A percentile compares a stretch with the other conserved stretches of the same genome.
Evolutionary conservation across 2,329 filamentous ascomycete species (phyloP).

Genomic region (Fusarium duplospermum): DNA sequence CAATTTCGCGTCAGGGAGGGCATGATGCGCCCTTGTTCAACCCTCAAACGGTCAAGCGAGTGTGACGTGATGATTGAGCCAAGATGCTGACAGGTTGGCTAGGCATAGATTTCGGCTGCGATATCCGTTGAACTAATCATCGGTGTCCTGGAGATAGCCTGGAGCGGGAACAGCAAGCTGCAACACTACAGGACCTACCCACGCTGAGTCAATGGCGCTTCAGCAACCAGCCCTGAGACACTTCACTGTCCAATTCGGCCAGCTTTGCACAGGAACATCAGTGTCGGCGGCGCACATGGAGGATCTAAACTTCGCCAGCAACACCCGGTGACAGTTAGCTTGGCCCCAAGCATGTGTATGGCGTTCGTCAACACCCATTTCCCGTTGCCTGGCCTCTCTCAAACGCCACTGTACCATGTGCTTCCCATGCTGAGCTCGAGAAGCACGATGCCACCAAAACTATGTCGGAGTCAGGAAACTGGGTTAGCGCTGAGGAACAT

Average conservation of each 20-base stretch:
- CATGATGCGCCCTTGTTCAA: slow-evolving; percentile 12
- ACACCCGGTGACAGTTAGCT: not conserved
- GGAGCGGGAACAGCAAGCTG: slow-evolving; percentile 18
- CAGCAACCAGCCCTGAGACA: slow-evolving; percentile 1
- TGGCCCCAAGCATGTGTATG: slow-evolving; percentile 12
- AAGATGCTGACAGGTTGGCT: slow-evolving; percentile 23
- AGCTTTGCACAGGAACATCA: not conserved
- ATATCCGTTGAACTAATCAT: slow-evolving; percentile 26
- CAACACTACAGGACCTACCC: not conserved
- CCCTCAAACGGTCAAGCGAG: slow-evolving; percentile 8
- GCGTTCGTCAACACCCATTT: slow-evolving; percentile 22
- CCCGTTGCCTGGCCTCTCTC: slow-evolving; percentile 7
- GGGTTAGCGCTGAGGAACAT: slow-evolving; percentile 5
- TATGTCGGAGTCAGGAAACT: slow-evolving; percentile 11
- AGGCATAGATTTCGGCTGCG: slow-evolving; percentile 23
- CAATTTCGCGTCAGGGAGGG: slow-evolving; percentile 37
- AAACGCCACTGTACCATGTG: slow-evolving; percentile 6
- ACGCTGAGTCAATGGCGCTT: not conserved
- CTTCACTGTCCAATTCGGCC: not conserved
- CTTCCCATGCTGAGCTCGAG: slow-evolving; percentile 4
- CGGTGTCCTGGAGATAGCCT: slow-evolving; percentile 25
- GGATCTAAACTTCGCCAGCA: slow-evolving; percentile 1
- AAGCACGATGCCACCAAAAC: slow-evolving; percentile 9
- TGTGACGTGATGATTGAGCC: slow-evolving; percentile 31
- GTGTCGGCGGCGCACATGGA: not conserved